phyloP scores from a whole-genome alignment of 164 flowering plant genomes.

The Nymphaea colorata region DNA sequence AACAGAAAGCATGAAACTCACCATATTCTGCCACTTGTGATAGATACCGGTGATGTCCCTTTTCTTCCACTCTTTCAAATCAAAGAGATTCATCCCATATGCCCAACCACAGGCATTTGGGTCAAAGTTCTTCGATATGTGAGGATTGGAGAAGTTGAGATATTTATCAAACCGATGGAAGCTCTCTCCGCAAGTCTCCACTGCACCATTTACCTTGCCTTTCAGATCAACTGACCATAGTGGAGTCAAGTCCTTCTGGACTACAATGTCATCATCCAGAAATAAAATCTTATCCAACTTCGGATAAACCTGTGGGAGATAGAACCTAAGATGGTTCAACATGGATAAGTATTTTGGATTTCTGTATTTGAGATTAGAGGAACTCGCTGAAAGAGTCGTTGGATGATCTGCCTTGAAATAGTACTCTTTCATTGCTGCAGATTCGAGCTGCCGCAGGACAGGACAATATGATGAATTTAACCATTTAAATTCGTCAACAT shows the following conservation, averaged over 20 bases:
- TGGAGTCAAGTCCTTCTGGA: slow-evolving; percentile 86
- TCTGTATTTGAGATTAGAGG: slow-evolving; percentile 91
- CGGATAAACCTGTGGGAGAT: slow-evolving; percentile 95
- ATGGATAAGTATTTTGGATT: slow-evolving; percentile 98
- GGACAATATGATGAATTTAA: slow-evolving; percentile 96
- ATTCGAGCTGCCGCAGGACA: slow-evolving; percentile 79
- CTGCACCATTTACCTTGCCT: slow-evolving; percentile 98
- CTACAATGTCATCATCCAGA: slow-evolving; percentile 98
- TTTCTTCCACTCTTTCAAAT: slow-evolving; percentile 89
- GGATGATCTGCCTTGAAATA: slow-evolving; percentile 94
- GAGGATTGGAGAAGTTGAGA: slow-evolving; percentile 88
- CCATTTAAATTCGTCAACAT: slow-evolving; percentile 98
- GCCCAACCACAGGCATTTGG: slow-evolving; percentile 99
- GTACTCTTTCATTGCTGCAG: slow-evolving; percentile 93
- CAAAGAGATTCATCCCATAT: slow-evolving; percentile 96
- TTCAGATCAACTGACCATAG: slow-evolving; percentile 85
- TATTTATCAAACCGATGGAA: slow-evolving; percentile 97
- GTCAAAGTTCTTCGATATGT: slow-evolving; percentile 73
- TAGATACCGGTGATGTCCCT: slow-evolving; percentile 96
- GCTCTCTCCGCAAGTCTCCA: slow-evolving; percentile 97
- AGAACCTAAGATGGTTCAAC: slow-evolving; percentile 94
- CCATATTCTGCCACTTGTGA: slow-evolving; percentile 99
- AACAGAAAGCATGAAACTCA: slow-evolving; percentile 8
- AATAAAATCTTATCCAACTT: slow-evolving; percentile 90
- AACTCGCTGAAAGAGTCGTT: slow-evolving; percentile 68